Conservation (phyloP, 2,329 filamentous ascomycete genomes). For the Hymenoscyphus repandus region DNA sequence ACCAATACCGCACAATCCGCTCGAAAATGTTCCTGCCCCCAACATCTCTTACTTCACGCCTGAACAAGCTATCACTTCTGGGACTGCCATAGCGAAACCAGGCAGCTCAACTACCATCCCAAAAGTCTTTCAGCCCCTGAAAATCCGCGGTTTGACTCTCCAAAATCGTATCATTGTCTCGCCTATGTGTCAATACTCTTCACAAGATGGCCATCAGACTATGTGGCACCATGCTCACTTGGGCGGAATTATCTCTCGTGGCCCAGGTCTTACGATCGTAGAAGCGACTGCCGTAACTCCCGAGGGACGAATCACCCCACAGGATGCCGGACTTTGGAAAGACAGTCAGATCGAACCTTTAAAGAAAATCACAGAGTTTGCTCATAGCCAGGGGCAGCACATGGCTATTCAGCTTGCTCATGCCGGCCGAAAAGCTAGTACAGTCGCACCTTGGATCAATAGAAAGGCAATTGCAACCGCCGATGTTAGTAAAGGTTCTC, state of each 20-base stretch:
- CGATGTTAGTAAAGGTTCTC: constrained; percentile 30
- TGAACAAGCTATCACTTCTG: constrained; percentile 37
- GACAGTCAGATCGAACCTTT: constrained; percentile 32
- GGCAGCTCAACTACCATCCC: constrained; percentile 37
- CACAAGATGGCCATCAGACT: constrained; percentile 65
- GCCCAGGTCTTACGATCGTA: constrained; percentile 16
- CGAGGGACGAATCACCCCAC: constrained; percentile 23
- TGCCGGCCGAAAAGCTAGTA: constrained; percentile 44
- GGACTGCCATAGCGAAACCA: constrained; percentile 39
- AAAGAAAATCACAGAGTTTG: constrained; percentile 33
- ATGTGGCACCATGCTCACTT: constrained; percentile 74
- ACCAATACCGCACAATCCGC: neutral
- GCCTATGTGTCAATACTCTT: constrained; percentile 61
- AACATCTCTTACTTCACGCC: constrained; percentile 39
- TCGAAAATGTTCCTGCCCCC: neutral
- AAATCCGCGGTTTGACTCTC: constrained; percentile 43
- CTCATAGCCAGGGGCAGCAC: constrained; percentile 48
- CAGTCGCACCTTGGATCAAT: constrained; percentile 50
- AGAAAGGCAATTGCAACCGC: constrained; percentile 43
- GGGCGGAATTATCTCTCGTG: constrained; percentile 58
- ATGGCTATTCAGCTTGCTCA: constrained; percentile 65
- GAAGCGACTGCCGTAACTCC: constrained; percentile 24
- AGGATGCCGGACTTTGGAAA: constrained; percentile 27
- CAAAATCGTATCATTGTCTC: constrained; percentile 60
- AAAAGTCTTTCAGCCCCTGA: constrained; percentile 37